Evolutionary conservation across 1,139 yeast genomes (phyloP), one percentile per base, ranked within the genome.

Genomic region (Debaryomyces fabryi): DNA sequence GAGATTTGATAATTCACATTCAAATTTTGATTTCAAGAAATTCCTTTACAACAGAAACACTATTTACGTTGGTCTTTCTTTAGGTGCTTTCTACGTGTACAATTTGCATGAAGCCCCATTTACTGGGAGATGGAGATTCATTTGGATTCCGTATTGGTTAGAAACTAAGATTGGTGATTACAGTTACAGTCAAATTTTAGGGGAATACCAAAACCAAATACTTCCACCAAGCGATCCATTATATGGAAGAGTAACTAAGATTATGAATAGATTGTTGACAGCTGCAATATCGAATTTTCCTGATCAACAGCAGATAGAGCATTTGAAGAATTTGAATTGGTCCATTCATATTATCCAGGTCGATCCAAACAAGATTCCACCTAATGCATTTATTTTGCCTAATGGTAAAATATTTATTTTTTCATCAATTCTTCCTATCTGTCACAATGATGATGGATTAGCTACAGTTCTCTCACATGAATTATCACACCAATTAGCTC

Each of bases 391-490:
- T 68, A 96, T 93, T 24, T 74, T 93, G 45, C 98, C 98, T 20
- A 93, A 95, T 51, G 99, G 99, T 10, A 92, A 92, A 67, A 96
- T 95, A 39, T 93, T 93, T 68, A 90, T 93, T 16, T 89, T 89
- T 60, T 78, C 86, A 44, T 83, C 89, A 16, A 89, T 95, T 45
- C 66, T 93, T 46, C 88, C 90, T 1, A 82, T 93, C 32, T 87
- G 96, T 63, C 70, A 73, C 35, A 84, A 89, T 62, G 95, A 90
- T 47, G 95, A 90, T 61, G 98, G 97, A 1, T 69, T 95, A 39
- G 99, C 99, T 12, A 91, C 98, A 0, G 97, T 95, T 1, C 71
- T 93, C 39, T 77, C 96, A 0, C 99, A 93, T 63, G 99, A 95
- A 60, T 80, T 92, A 47, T 91, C 97, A 0, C 98, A 93, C 68